Conservation (phyloP, 495 filamentous ascomycete genomes). For the Neurospora hispaniola region DNA sequence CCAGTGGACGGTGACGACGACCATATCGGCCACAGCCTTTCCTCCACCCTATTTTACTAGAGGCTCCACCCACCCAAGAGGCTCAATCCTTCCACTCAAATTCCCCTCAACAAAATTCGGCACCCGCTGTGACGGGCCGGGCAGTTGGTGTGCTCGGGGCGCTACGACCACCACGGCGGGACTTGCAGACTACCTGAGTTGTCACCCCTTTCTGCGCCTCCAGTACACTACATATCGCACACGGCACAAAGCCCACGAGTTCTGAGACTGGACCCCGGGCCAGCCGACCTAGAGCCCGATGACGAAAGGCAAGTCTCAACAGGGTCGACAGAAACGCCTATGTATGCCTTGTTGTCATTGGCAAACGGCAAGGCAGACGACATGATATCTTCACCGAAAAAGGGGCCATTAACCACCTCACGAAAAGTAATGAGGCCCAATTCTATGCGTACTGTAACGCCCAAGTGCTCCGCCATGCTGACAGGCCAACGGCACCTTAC, state of each 20-base stretch:
- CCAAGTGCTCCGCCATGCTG: background rate
- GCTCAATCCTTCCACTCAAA: background rate
- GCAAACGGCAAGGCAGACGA: background rate
- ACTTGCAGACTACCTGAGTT: background rate
- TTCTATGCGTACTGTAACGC: background rate
- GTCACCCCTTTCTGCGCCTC: background rate
- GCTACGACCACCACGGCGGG: background rate
- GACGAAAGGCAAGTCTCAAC: too few species aligned
- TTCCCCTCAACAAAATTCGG: background rate
- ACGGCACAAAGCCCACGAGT: background rate
- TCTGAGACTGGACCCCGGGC: background rate
- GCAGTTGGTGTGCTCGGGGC: background rate
- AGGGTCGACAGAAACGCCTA: too few species aligned
- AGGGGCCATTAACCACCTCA: background rate
- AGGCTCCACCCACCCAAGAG: background rate
- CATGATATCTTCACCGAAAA: background rate
- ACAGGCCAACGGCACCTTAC: background rate
- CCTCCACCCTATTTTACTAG: background rate
- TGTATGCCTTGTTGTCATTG: background rate
- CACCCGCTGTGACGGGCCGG: background rate
- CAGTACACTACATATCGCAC: background rate
- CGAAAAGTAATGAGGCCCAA: background rate
- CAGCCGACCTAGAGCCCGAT: too few species aligned
- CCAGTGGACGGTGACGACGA: background rate
- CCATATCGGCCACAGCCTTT: background rate